phyloP scores from a whole-genome alignment of 2,329 filamentous ascomycete genomes.

The Colletotrichum acutatum region DNA sequence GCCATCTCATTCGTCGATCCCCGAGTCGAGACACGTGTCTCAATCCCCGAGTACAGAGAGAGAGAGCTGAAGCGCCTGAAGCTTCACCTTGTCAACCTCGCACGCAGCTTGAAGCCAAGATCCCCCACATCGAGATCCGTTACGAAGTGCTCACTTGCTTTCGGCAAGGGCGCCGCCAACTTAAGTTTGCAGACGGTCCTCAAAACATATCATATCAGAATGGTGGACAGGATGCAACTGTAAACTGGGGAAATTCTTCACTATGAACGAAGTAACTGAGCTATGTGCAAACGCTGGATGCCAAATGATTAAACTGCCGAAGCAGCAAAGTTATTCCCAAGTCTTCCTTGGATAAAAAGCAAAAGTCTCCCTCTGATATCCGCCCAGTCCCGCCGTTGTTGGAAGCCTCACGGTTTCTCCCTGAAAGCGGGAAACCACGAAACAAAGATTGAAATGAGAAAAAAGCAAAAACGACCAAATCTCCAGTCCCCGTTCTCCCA shows the following conservation, averaged over 20 bases:
- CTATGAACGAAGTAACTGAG: background rate
- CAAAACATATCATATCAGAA: background rate
- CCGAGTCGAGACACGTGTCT: constrained; percentile 17
- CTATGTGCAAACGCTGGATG: constrained; percentile 5
- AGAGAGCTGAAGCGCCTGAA: background rate
- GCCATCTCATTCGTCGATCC: background rate
- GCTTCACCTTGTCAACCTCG: background rate
- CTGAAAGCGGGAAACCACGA: background rate
- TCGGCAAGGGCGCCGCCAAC: too few species aligned
- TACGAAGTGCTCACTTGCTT: background rate
- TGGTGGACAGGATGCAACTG: background rate
- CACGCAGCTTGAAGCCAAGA: background rate
- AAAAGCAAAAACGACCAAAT: background rate
- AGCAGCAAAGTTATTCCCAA: background rate
- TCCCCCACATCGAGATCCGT: background rate
- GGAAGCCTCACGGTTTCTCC: background rate
- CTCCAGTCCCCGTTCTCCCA: background rate
- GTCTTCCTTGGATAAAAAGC: background rate
- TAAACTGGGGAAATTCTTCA: background rate
- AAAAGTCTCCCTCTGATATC: background rate
- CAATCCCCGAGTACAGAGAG: background rate
- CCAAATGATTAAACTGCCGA: background rate
- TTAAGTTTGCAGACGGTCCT: background rate
- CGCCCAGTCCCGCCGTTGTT: background rate
- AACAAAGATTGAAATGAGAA: background rate